A percentile compares a stretch with the other conserved stretches of the same genome.
Conservation (phyloP, 208 protist species). For the Leishmania amazonensis region DNA sequence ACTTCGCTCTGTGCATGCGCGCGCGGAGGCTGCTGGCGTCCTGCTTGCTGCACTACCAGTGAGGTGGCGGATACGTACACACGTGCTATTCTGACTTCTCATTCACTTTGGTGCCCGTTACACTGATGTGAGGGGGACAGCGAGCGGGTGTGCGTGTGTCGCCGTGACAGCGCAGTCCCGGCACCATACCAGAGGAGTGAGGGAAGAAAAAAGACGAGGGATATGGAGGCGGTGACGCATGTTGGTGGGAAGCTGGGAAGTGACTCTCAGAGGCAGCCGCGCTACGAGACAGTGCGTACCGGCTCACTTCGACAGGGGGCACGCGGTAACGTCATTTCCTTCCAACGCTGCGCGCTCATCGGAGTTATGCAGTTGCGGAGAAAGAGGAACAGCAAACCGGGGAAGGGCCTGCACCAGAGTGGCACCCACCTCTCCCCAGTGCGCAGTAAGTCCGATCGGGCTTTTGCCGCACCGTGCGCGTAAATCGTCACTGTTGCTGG, state of each 20-base stretch:
- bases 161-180: background rate
- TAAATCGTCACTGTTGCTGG: background rate
- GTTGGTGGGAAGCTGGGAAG: background rate
- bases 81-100: background rate
- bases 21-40: background rate
- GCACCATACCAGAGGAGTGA: background rate
- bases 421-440: no score
- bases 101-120: background rate
- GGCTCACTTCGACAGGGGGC: background rate
- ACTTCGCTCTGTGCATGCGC: background rate
- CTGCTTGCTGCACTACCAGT: background rate
- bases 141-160: background rate
- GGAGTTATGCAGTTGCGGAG: background rate
- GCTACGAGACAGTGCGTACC: background rate
- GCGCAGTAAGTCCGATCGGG: background rate
- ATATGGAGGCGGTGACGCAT: conserved; percentile 3
- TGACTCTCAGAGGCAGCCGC: background rate
- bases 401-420: background rate
- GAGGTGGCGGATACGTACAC: background rate
- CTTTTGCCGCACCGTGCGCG: background rate
- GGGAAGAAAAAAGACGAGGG: background rate
- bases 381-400: background rate
- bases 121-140: background rate
- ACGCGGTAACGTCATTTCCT: no score
- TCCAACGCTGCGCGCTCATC: no score